Base-by-base conservation (phyloP, 2,329 filamentous ascomycete genomes). In the Mollisia scopiformis region DNA sequence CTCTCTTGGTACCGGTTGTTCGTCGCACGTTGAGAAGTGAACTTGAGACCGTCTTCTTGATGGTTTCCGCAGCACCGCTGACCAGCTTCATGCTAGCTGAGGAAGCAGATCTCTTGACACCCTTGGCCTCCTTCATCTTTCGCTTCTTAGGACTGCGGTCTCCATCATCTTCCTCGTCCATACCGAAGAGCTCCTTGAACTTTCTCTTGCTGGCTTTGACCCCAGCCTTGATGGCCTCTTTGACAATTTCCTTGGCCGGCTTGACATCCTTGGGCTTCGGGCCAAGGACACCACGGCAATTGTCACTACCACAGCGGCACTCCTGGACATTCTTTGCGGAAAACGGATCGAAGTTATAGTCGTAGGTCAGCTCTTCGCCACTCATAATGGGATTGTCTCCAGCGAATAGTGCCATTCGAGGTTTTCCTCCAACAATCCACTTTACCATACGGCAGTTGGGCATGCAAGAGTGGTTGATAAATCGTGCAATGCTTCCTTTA, bases 371-470 rank as follows among this genome's bases (percentile, higher is more conserved):
- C 77, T 99, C 95, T 65, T 98, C 93, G 25, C 95, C 95, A 11
- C 93, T 97, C 87, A 91, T 91, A 73, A 99, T 94, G 14, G 92
- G 92, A 51, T 84, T 82, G 69, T 96, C 90, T 31, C 94, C 94
- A 13, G 95, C 95, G 74, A 99, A 99, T 1, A 99, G 85, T 16
- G 93, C 95, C 92, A 99, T 98, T 58, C 95, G 88, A 43, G 94
- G 94, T 75, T 96, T 93, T 28, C 93, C 93, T 52, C 88, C 88
- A 57, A 99, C 95, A 63, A 93, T 94, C 92, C 93, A 97, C 75
- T 97, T 98, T 71, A 96, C 92, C 93, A 99, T 98, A 64, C 90
- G 87, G 77, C 94, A 98, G 74, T 99, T 99, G 2, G 95, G 95
- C 59, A 91, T 89, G 77, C 95, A 99, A 19, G 93, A 97, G 75